Base-by-base conservation (phyloP, 306 rosid species). In the Senna siamea region DNA sequence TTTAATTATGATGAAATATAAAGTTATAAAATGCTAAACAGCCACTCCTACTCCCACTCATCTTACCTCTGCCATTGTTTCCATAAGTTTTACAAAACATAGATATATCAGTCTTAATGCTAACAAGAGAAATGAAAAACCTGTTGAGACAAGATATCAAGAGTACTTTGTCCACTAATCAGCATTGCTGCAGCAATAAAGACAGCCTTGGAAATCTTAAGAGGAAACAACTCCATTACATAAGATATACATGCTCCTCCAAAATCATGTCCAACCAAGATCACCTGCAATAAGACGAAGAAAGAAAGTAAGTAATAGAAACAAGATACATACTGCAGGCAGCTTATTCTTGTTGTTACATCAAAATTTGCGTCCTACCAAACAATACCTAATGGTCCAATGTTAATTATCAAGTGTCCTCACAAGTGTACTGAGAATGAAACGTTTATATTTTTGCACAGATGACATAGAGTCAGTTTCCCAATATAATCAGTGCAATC, bases 211-310 rank as follows among this genome's bases (percentile, higher is more conserved):
- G 95, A 77, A 70, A 89, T 73, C 57, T 84, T 87, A 28, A 12
- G 61, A 4, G 95, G 88, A 78, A 85, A 85, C 44, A 79, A 69
- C 76, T 87, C 92, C 87, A 79, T 85, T 51, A 85, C 88, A 81
- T 87, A 80, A 4, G 92, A 82, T 68, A 87, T 79, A 62, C 92
- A 87, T 6, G 88, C 79, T 55, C 95, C 95, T 47, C 92, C 95
- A 51, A 89, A 83, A 87, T 89, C 95, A 81, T 89, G 95, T 35
- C 95, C 92, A 59, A 77, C 88, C 85, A 87, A 69, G 75, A 89
- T 85, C 62, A 87, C 95, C 92, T 89, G 76, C 81, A 79, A 40
- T 41, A 51, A 68, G 44, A 59, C n/a, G n/a, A n/a, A n/a, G 17
- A 69, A 11, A 66, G 46, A 58, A 59, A 41, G 13, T 69, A 60